Evolutionary conservation across 345 rosid species (phyloP), one percentile per base, ranked within the genome.

Genomic region (Barbarea vulgaris): DNA sequence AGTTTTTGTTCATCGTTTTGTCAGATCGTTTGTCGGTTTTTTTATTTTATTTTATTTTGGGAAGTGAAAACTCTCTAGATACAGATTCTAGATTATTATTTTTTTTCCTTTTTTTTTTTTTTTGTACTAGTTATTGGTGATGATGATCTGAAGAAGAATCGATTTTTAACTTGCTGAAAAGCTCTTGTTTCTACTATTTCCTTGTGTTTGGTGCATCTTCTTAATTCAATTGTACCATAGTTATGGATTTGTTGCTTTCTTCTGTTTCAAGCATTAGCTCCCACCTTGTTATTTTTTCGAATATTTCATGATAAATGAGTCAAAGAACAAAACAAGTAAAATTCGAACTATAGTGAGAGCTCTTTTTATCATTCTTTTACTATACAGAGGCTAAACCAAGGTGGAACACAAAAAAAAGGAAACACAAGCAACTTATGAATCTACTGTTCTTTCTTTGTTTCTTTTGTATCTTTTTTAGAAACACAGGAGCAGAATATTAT

Each of bases 1-100:
- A 77, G 77, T 51, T 78, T 75, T 56, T 51, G 73, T 51, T 71
- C 48, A 65, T 72, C 73, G 73, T 64, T 77, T 70, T 64, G 73
- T 77, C 67, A 39, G 69, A 56, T n/a, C n/a, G 19, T 64, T 42
- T 56, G 33, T 27, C 18, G 10, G 10, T 14, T 42, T 12, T 48
- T 69, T 76, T 19, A 36, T 19, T 62, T n/a, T 41, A 33, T 67
- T 60, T 69, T 51, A 21, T 69, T 76, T 64, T 70, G 65, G 80
- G 61, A 77, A 71, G 62, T 70, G 77, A 48, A 41, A 64, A 77
- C 77, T 64, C 72, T 77, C 55, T 71, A 64, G 72, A 71, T 71
- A 76, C 70, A 64, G 80, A 76, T 61, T 65, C 73, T 64, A 64
- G 76, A 77, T 64, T 48, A n/a, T n/a, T n/a, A n/a, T 30, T 53